phyloP scores from a whole-genome alignment of 192 early-diverging fungal genomes.

The Linnemannia hyalina region DNA sequence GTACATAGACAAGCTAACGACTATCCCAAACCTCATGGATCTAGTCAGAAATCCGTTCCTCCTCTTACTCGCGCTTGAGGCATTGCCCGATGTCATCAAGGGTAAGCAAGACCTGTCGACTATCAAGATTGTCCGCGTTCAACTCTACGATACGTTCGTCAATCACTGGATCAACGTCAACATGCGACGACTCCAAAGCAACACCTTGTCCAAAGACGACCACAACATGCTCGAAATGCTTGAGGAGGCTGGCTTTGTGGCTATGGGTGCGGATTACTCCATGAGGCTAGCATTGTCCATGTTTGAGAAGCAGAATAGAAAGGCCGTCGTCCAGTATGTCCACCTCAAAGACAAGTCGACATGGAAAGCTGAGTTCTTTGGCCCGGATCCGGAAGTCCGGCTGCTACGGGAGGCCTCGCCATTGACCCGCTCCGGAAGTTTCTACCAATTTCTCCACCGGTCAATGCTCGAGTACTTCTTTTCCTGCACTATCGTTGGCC shows the following conservation, averaged over 20 bases:
- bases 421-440: background rate
- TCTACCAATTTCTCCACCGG: background rate
- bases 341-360: background rate
- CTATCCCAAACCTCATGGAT: background rate
- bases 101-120: background rate
- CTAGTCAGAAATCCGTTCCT: slow-evolving; percentile 6
- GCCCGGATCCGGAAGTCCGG: background rate
- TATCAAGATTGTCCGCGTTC: background rate
- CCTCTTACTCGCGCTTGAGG: background rate
- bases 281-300: background rate
- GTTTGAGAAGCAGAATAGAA: background rate
- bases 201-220: background rate
- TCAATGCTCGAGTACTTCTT: background rate
- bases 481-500: too few species aligned
- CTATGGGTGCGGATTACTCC: background rate
- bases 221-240: background rate
- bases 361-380: slow-evolving; percentile 4
- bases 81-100: background rate
- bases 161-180: background rate
- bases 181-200: background rate
- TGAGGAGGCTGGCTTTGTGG: background rate
- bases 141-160: background rate
- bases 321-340: background rate
- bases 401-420: background rate
- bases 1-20: background rate